Percentiles rank a stretch among this genome's conserved stretches.
Evolutionary conservation across 768 basidiomycete genomes (phyloP).

Genomic region (Mycena maculata): DNA sequence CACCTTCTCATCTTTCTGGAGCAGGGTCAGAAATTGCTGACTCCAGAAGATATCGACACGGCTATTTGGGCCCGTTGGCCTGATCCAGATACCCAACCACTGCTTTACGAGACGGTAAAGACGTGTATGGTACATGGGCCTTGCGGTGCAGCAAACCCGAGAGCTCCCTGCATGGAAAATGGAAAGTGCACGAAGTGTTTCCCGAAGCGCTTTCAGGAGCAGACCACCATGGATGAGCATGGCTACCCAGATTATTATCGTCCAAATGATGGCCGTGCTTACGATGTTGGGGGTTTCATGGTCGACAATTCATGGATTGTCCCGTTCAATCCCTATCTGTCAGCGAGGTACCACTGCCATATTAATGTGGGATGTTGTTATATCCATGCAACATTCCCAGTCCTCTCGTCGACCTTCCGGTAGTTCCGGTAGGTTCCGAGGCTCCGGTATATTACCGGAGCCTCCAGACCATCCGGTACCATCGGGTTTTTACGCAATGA

Average conservation of each 20-base stretch:
- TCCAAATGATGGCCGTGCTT: too few relatives aligned
- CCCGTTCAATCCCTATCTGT: constrained; percentile 47
- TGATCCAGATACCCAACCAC: too few relatives aligned
- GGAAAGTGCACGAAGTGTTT: constrained; percentile 50
- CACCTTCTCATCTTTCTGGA: constrained; percentile 53
- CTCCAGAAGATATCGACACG: neutral
- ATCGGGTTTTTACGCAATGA: too few relatives aligned
- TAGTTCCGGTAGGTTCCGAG: too few relatives aligned
- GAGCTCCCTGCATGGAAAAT: constrained; percentile 50
- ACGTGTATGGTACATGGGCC: constrained; percentile 58
- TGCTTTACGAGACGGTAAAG: constrained; percentile 34
- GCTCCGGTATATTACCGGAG: too few relatives aligned
- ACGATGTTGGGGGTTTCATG: neutral
- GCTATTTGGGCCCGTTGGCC: neutral
- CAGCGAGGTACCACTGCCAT: constrained; percentile 48
- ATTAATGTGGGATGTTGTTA: constrained; percentile 56
- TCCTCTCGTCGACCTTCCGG: too few relatives aligned
- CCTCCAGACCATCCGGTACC: too few relatives aligned
- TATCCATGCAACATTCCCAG: too few relatives aligned
- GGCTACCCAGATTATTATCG: constrained; percentile 54
- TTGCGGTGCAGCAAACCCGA: constrained; percentile 37
- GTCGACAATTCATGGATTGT: constrained; percentile 49
- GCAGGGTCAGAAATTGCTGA: constrained; percentile 22
- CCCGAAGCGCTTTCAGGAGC: constrained; percentile 47
- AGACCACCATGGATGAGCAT: constrained; percentile 46